These are phyloP conservation scores for Yarrowia yakushimensis DNA, from an alignment of 805 yeast species.

Conservation along the genomic window DNA sequence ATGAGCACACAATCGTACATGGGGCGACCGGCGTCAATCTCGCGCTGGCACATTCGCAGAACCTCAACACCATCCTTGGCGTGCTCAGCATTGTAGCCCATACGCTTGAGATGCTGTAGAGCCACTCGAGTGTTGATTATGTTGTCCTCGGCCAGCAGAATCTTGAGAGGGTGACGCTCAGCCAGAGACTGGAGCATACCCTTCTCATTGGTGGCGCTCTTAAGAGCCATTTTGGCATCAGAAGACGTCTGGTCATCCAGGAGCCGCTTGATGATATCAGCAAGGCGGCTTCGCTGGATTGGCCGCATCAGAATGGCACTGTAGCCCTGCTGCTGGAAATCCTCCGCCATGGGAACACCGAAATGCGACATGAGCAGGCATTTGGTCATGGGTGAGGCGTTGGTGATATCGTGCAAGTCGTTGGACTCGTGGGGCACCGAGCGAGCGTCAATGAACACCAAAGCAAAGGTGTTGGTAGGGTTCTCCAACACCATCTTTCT, in stretches of 20 bases:
- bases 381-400: slow-evolving; percentile 28
- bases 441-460: slow-evolving; percentile 31
- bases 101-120: slow-evolving; percentile 45
- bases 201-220: slow-evolving; percentile 28
- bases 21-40: slow-evolving; percentile 36
- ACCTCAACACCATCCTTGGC: slow-evolving; percentile 52
- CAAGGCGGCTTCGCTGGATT: slow-evolving; percentile 30
- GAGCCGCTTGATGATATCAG: slow-evolving; percentile 28
- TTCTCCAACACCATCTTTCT: slow-evolving; percentile 26
- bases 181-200: slow-evolving; percentile 31
- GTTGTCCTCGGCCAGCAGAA: slow-evolving; percentile 53
- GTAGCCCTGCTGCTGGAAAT: slow-evolving; percentile 30
- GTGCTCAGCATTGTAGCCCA: slow-evolving; percentile 52
- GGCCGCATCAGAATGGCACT: slow-evolving; percentile 32
- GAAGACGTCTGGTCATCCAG: background rate
- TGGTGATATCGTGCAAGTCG: slow-evolving; percentile 25
- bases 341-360: slow-evolving; percentile 32
- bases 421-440: background rate
- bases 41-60: slow-evolving; percentile 38
- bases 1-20: slow-evolving; percentile 51
- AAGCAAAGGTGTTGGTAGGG: slow-evolving; percentile 27
- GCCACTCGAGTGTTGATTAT: slow-evolving; percentile 51
- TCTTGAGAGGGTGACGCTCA: slow-evolving; percentile 43
- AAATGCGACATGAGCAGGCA: slow-evolving; percentile 32
- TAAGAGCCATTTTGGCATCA: slow-evolving; percentile 11